phyloP scores from a whole-genome alignment of 1,284 basidiomycete species.

The Amylostereum areolatum region DNA sequence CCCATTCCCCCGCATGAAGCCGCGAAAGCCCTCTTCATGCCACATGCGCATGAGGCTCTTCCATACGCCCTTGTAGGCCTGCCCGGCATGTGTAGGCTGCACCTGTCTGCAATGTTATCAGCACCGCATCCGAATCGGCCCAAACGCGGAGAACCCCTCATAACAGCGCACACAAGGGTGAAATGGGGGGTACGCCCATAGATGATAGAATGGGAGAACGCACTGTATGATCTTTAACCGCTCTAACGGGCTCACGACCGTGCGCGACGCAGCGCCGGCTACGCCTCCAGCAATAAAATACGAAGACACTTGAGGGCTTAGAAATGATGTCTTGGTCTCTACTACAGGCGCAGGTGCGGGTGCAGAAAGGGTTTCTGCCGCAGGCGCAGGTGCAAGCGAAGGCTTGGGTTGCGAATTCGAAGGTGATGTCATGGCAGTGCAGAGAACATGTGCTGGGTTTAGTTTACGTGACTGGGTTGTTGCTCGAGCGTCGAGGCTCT shows the following conservation, averaged over 20 bases:
- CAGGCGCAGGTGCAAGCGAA: background rate
- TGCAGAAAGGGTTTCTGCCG: background rate
- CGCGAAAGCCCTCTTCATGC: slow-evolving; percentile 86
- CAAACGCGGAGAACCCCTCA: background rate
- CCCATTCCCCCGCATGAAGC: slow-evolving; percentile 89
- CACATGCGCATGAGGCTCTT: slow-evolving; percentile 81
- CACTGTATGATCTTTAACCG: slow-evolving; percentile 94
- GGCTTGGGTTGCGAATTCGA: slow-evolving; percentile 5
- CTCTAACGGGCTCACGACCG: slow-evolving; percentile 89
- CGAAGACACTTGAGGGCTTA: slow-evolving; percentile 59
- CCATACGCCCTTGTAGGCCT: slow-evolving; percentile 82
- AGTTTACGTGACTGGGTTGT: too few relatives aligned
- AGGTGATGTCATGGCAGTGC: slow-evolving; percentile 18
- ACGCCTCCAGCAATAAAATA: slow-evolving; percentile 74
- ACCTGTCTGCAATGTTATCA: slow-evolving; percentile 58
- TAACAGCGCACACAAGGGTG: background rate
- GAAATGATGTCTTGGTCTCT: slow-evolving; percentile 17
- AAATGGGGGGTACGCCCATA: too few relatives aligned
- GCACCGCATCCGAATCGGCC: background rate
- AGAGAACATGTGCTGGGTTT: background rate
- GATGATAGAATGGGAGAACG: slow-evolving; percentile 21
- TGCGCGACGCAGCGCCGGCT: slow-evolving; percentile 80
- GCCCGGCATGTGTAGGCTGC: slow-evolving; percentile 54
- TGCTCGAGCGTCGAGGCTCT: too few relatives aligned
- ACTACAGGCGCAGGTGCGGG: background rate